phyloP scores from a whole-genome alignment of 2,329 filamentous ascomycete genomes.

The Epichloe brachyelytri region DNA sequence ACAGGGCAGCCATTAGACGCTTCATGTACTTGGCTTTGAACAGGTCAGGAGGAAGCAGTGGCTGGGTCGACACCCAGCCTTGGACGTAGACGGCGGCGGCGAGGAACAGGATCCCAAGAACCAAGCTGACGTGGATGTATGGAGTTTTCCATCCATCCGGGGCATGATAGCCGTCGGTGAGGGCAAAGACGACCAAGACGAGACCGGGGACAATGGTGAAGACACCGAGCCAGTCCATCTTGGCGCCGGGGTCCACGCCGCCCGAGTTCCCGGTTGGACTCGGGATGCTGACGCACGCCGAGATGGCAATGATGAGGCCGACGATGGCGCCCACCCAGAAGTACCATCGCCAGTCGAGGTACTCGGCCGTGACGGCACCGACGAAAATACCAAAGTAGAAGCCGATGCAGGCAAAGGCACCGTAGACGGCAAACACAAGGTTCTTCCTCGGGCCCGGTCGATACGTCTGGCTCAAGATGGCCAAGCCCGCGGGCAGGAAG shows the following conservation, averaged over 20 bases:
- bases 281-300: slow-evolving; percentile 28
- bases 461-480: slow-evolving; percentile 57
- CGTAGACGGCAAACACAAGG: slow-evolving; percentile 47
- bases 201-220: slow-evolving; percentile 50
- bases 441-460: slow-evolving; percentile 62
- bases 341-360: slow-evolving; percentile 53
- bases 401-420: slow-evolving; percentile 43
- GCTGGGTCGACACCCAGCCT: slow-evolving; percentile 53
- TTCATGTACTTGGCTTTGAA: slow-evolving; percentile 60
- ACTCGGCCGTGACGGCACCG: slow-evolving; percentile 49
- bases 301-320: slow-evolving; percentile 32
- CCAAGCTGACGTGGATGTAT: slow-evolving; percentile 54
- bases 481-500: slow-evolving; percentile 54
- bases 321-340: slow-evolving; percentile 49
- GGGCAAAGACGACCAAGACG: slow-evolving; percentile 58
- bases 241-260: slow-evolving; percentile 12
- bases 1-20: slow-evolving; percentile 44
- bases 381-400: slow-evolving; percentile 57
- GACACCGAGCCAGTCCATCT: slow-evolving; percentile 59
- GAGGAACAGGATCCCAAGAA: slow-evolving; percentile 49
- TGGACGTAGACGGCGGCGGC: slow-evolving; percentile 54
- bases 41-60: slow-evolving; percentile 56
- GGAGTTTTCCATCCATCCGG: slow-evolving; percentile 58
- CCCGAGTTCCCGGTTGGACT: slow-evolving; percentile 12
- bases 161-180: slow-evolving; percentile 61